A percentile compares a stretch with the other conserved stretches of the same genome.
These are phyloP conservation scores for Fusarium metavorans DNA, from an alignment of 2,329 filamentous ascomycete genomes.

Conservation along the genomic window DNA sequence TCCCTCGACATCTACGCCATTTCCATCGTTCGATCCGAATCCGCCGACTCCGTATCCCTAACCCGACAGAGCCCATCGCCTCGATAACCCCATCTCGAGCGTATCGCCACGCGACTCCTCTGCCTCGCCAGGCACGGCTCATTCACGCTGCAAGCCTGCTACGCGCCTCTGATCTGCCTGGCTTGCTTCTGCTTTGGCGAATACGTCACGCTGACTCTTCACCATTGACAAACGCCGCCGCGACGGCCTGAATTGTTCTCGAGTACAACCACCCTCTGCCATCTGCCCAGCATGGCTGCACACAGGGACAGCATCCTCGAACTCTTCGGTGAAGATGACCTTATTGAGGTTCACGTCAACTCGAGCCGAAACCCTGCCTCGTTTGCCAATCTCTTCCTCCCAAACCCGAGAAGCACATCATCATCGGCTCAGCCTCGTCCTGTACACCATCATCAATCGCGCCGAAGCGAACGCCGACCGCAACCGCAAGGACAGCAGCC, in stretches of 20 bases:
- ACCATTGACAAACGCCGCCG: not conserved
- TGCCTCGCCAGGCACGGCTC: not conserved
- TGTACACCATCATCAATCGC: constrained; percentile 1
- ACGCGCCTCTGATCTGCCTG: constrained; percentile 5
- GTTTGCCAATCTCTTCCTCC: constrained; percentile 30
- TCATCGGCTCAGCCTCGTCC: constrained; percentile 6
- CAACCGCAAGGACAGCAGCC: constrained; percentile 12
- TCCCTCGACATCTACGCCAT: constrained; percentile 7
- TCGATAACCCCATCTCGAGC: constrained; percentile 11
- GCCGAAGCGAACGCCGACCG: constrained; percentile 13
- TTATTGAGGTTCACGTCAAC: constrained; percentile 27
- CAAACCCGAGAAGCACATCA: constrained; percentile 27
- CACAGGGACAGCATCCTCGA: constrained; percentile 35
- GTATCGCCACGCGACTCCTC: constrained; percentile 29
- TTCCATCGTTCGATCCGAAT: not conserved
- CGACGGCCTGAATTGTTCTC: not conserved
- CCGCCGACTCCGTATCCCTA: constrained; percentile 8
- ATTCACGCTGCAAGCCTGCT: constrained; percentile 10
- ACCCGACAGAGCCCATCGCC: constrained; percentile 5
- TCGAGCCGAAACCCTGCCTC: not conserved
- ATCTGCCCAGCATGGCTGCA: constrained; percentile 29
- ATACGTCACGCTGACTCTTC: constrained; percentile 4
- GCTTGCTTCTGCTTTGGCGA: constrained; percentile 15
- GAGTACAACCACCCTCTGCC: not conserved
- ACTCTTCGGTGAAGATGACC: constrained; percentile 35